These are phyloP conservation scores for Tetrahymena malaccensis DNA, from an alignment of 73 alveolate genomes.

Conservation along the genomic window DNA sequence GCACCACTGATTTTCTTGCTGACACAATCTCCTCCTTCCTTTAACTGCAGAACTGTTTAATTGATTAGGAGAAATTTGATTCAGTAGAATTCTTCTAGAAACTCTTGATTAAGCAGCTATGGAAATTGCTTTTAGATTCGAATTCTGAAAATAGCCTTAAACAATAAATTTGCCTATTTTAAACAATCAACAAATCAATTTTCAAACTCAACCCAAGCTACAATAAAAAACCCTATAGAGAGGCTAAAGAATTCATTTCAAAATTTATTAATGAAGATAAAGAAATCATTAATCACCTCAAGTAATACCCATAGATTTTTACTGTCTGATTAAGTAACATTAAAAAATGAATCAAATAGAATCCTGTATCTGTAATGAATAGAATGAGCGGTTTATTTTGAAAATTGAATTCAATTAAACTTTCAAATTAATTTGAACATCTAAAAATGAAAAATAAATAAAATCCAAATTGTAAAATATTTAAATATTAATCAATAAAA, in stretches of 20 bases:
- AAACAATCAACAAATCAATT: background rate
- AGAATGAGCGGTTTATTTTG: too few species aligned
- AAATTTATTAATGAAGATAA: background rate
- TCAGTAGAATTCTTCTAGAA: background rate
- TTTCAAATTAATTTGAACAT: too few species aligned
- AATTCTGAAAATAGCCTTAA: background rate
- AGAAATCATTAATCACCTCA: background rate
- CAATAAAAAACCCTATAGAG: background rate
- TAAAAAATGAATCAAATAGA: too few species aligned
- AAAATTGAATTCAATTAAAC: too few species aligned
- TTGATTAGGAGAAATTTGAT: background rate
- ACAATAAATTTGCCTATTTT: background rate
- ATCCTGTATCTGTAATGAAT: too few species aligned
- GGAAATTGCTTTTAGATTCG: background rate
- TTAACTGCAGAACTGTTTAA: background rate
- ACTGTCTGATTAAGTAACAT: background rate
- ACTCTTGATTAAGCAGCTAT: background rate
- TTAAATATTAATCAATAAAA: too few species aligned
- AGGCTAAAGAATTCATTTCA: background rate
- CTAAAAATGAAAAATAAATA: too few species aligned
- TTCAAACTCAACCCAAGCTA: background rate
- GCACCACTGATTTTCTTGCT: background rate
- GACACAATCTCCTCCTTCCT: background rate
- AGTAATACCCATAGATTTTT: background rate
- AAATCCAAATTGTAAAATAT: too few species aligned